Evolutionary conservation across 164 flowering plant genomes (phyloP).

Genomic region (Euptelea pleiosperma): DNA sequence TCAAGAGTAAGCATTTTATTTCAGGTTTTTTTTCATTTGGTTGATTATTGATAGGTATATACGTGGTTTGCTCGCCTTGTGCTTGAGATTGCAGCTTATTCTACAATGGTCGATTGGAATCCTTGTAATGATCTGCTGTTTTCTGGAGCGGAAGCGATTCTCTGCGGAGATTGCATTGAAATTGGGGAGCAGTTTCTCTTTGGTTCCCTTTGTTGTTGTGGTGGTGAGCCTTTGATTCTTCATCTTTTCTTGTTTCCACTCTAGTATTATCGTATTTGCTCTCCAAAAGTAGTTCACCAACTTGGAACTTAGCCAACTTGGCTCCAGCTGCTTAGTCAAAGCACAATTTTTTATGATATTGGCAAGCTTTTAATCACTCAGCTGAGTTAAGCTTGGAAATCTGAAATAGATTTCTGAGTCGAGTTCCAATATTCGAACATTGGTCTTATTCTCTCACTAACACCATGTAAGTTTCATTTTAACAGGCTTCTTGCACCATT

Average conservation of each 20-base stretch:
- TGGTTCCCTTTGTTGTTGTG: slow-evolving; percentile 82
- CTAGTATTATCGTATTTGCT: not conserved
- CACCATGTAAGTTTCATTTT: slow-evolving; percentile 5
- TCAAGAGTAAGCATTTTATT: slow-evolving; percentile 37
- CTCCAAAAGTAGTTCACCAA: not conserved
- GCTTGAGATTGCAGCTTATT: slow-evolving; percentile 91
- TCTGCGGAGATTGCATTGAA: slow-evolving; percentile 68
- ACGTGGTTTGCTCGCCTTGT: slow-evolving; percentile 58
- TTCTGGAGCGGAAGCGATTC: slow-evolving; percentile 69
- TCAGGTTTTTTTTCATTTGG: slow-evolving; percentile 37
- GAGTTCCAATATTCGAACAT: not conserved
- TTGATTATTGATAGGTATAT: slow-evolving; percentile 53
- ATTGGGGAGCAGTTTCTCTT: slow-evolving; percentile 94
- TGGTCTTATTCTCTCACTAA: slow-evolving; percentile 11
- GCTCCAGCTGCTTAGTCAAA: too few relatives aligned
- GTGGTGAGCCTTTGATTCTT: slow-evolving; percentile 57
- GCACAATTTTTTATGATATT: too few relatives aligned
- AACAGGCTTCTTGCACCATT: slow-evolving; percentile 83
- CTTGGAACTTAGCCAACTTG: too few relatives aligned
- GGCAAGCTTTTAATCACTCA: too few relatives aligned
- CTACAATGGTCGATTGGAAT: slow-evolving; percentile 94
- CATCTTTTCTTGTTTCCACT: not conserved
- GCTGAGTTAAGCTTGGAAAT: not conserved
- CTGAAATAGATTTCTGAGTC: not conserved
- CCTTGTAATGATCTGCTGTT: slow-evolving; percentile 78